phyloP scores from a whole-genome alignment of 2,329 filamentous ascomycete species.

The Zymoseptoria crescenta region DNA sequence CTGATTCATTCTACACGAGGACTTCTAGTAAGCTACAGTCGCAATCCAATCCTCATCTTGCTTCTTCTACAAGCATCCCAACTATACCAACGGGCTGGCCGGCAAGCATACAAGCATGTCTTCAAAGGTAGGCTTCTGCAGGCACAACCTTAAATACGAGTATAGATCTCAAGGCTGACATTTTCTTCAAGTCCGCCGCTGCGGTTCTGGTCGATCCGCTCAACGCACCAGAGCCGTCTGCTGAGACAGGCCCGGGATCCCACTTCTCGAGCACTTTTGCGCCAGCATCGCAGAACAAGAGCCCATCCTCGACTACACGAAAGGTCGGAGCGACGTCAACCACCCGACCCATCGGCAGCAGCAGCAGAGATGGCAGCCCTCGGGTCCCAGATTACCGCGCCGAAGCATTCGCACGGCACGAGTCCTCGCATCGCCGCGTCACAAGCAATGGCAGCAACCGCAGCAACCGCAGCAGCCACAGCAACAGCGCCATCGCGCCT shows the following conservation, averaged over 20 bases:
- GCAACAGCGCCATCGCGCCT: slow-evolving; percentile 14
- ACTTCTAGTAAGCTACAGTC: neutral
- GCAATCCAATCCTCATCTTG: neutral
- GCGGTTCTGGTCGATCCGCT: slow-evolving; percentile 64
- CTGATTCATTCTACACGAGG: neutral
- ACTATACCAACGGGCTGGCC: neutral
- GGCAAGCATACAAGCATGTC: neutral
- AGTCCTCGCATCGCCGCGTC: slow-evolving; percentile 10
- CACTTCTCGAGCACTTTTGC: slow-evolving; percentile 46
- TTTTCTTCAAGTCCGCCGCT: slow-evolving; percentile 44
- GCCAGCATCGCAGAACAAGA: slow-evolving; percentile 19
- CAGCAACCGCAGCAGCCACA: slow-evolving; percentile 7
- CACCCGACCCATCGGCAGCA: slow-evolving; percentile 13
- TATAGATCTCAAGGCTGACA: slow-evolving; percentile 9
- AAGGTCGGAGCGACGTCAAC: slow-evolving; percentile 30
- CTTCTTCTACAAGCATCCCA: neutral
- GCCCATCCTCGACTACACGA: slow-evolving; percentile 37
- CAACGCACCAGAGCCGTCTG: slow-evolving; percentile 57
- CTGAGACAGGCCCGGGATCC: slow-evolving; percentile 58
- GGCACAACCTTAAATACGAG: neutral
- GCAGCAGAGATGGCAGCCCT: slow-evolving; percentile 29
- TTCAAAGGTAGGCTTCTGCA: neutral
- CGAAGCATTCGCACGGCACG: slow-evolving; percentile 30
- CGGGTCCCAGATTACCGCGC: slow-evolving; percentile 45
- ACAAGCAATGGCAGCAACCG: neutral